Percentiles rank a stretch among this genome's conserved stretches.
phyloP scores from a whole-genome alignment of 805 yeast genomes.

The Phaffomyces opuntiae region DNA sequence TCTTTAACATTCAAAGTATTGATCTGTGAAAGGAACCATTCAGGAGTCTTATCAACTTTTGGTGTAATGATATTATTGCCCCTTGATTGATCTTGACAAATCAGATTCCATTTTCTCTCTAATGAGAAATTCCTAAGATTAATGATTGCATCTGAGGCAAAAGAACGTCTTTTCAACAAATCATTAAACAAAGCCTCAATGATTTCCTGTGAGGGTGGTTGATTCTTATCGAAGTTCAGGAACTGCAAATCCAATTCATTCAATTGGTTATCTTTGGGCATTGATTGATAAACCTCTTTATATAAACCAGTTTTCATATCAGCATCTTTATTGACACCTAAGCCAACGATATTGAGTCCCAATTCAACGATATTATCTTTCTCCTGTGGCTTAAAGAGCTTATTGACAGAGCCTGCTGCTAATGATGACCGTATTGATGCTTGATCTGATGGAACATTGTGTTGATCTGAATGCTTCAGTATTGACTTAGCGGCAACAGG shows the following conservation, averaged over 20 bases:
- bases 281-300: slow-evolving; percentile 2
- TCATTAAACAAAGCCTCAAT: slow-evolving; percentile 16
- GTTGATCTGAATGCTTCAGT: background rate
- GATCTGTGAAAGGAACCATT: slow-evolving; percentile 16
- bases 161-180: slow-evolving; percentile 15
- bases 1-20: slow-evolving; percentile 12
- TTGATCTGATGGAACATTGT: background rate
- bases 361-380: slow-evolving; percentile 12
- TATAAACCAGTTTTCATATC: slow-evolving; percentile 1
- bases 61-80: background rate
- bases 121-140: slow-evolving; percentile 13
- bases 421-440: slow-evolving; percentile 4
- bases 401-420: background rate
- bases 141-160: slow-evolving; percentile 15
- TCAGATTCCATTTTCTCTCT: slow-evolving; percentile 21
- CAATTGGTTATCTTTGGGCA: background rate
- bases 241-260: slow-evolving; percentile 18
- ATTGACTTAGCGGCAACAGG: background rate
- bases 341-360: slow-evolving; percentile 20
- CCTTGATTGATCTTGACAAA: slow-evolving; percentile 20
- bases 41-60: slow-evolving; percentile 3
- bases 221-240: slow-evolving; percentile 21
- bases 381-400: background rate
- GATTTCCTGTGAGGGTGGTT: slow-evolving; percentile 22
- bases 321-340: slow-evolving; percentile 10